phyloP scores from a whole-genome alignment of 192 early-diverging fungal species.

The Podila clonocystis region DNA sequence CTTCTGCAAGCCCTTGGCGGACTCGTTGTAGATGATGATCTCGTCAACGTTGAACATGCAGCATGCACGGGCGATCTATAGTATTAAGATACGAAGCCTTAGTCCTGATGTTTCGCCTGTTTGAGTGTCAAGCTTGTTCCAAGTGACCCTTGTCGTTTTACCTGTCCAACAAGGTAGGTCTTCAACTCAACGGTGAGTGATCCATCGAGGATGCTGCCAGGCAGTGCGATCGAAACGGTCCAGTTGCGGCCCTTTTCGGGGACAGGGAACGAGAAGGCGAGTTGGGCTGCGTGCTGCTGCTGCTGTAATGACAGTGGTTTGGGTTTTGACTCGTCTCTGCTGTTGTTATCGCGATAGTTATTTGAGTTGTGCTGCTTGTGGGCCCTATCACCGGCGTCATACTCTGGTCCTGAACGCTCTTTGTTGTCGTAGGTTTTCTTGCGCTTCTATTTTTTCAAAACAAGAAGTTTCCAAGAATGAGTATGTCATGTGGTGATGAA shows the following conservation, averaged over 20 bases:
- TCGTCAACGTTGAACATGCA: slow-evolving; percentile 73
- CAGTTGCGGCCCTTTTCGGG: slow-evolving; percentile 55
- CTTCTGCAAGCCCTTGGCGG: slow-evolving; percentile 37
- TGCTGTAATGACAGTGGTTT: slow-evolving; percentile 44
- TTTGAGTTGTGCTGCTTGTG: slow-evolving; percentile 21
- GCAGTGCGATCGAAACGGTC: slow-evolving; percentile 73
- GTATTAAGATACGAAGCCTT: too few relatives aligned
- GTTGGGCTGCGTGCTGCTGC: slow-evolving; percentile 47
- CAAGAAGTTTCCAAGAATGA: neutral
- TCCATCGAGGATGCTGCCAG: slow-evolving; percentile 71
- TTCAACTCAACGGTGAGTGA: slow-evolving; percentile 70
- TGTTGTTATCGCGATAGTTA: neutral
- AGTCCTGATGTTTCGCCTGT: neutral
- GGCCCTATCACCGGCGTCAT: slow-evolving; percentile 19
- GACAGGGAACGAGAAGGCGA: slow-evolving; percentile 40
- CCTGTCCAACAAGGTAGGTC: slow-evolving; percentile 78
- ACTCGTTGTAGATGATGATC: slow-evolving; percentile 72
- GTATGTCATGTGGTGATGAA: neutral
- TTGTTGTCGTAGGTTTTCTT: slow-evolving; percentile 56
- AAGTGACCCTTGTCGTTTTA: slow-evolving; percentile 6
- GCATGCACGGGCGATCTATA: slow-evolving; percentile 66
- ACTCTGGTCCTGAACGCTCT: slow-evolving; percentile 54
- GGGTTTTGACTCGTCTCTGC: slow-evolving; percentile 20
- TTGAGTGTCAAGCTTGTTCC: neutral
- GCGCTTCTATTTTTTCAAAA: slow-evolving; percentile 11